Evolutionary conservation across 2,329 filamentous ascomycete species (phyloP), one percentile per base, ranked within the genome.

Genomic region (Pleochaeta shiraiana): DNA sequence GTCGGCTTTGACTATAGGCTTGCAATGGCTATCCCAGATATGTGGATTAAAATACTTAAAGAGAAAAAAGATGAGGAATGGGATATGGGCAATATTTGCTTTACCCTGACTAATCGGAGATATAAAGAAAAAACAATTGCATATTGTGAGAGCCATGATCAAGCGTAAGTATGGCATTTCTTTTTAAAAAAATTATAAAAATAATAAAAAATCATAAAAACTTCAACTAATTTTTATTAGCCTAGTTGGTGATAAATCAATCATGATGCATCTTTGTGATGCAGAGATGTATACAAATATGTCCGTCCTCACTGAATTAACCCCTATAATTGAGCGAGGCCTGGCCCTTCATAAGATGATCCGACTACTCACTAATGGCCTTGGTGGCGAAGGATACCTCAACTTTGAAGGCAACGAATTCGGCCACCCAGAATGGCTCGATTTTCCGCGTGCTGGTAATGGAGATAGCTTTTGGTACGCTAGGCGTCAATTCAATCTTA

Each of bases 341-440:
- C 87, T 98, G 78, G 83, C 88, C 3, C 78, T 98, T 43, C 93
- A 98, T 81, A 98, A 98, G 79, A 87, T 98, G 87, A 96, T 98
- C 71, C 87, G 93, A 16, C 83, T 98, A 19, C 78, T 98, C 68
- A 97, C 93, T 0, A 92, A 98, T 73, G 83, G 81, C 50, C 82
- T 98, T 19, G 93, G 93, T 66, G 93, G 93, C 64, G 93, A 98
- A 75, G 93, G 92, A 45, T 98, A 95, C 73, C 86, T 98, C 64
- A 98, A 97, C 77, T 98, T 98, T 70, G 91, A 96, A 76, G 93
- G 93, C 67, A 98, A 98, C 75, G 93, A 98, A 75, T 98, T 98
- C 72, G 93, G 93, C 0, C 93, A 98, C 73, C 93, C 93, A 0
- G 93, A 98, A 75, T 98, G 93, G 93, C 87, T 98, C 45, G 93